phyloP scores from a whole-genome alignment of 1,284 basidiomycete species.

The Trichosporon sp. region DNA sequence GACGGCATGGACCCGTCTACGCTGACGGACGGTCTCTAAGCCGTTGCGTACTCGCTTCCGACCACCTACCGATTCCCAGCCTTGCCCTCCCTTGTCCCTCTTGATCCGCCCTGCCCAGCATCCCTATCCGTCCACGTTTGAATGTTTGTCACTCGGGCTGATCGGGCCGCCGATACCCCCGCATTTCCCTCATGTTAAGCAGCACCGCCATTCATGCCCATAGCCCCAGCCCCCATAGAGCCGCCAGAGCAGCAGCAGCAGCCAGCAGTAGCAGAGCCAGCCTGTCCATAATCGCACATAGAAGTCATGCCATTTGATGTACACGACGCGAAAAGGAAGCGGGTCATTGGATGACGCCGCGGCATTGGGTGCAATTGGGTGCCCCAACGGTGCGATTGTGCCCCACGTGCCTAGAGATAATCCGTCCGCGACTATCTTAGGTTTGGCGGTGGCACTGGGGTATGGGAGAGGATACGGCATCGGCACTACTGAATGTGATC shows the following conservation, averaged over 20 bases:
- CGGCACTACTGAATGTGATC: too few species aligned
- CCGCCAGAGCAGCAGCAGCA: too few species aligned
- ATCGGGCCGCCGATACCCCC: too few species aligned
- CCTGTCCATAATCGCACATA: neutral
- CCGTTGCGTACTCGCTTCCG: neutral
- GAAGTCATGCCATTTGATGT: neutral
- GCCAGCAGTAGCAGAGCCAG: neutral
- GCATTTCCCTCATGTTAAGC: too few species aligned
- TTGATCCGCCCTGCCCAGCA: too few species aligned
- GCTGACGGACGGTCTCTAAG: slow-evolving; percentile 17
- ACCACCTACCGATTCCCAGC: too few species aligned
- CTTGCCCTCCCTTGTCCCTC: too few species aligned
- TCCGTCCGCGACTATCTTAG: neutral
- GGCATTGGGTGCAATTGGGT: neutral
- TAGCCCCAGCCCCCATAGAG: too few species aligned
- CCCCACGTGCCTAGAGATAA: neutral
- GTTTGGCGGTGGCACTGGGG: too few species aligned
- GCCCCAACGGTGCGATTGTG: neutral
- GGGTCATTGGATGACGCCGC: neutral
- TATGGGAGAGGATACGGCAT: too few species aligned
- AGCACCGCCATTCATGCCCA: neutral
- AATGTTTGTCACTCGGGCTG: too few species aligned
- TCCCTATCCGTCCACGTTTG: too few species aligned
- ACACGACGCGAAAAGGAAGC: neutral
- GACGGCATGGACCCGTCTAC: slow-evolving; percentile 26